A percentile compares a stretch with the other conserved stretches of the same genome.
Evolutionary conservation across 768 basidiomycete species (phyloP).

Genomic region (Rhizopogon rudus): DNA sequence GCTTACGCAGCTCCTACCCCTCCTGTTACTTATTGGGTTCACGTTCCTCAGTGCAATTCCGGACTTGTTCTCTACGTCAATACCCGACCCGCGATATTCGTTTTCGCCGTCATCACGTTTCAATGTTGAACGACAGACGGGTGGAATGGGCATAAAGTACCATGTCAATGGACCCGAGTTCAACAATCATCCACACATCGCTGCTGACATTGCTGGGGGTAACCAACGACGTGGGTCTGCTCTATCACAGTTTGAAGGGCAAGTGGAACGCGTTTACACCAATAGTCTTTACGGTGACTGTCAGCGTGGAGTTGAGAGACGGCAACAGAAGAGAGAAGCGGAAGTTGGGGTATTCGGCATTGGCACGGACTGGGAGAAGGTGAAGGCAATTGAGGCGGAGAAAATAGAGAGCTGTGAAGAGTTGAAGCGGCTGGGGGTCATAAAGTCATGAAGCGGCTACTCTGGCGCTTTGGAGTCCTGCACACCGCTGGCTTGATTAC

Average conservation of each 20-base stretch:
- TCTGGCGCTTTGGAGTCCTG: constrained; percentile 4
- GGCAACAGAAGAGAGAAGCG: constrained; percentile 65
- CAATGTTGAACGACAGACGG: constrained; percentile 69
- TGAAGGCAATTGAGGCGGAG: constrained; percentile 67
- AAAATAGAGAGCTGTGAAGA: constrained; percentile 74
- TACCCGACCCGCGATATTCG: constrained; percentile 77
- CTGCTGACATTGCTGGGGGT: constrained; percentile 58
- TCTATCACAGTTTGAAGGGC: constrained; percentile 63
- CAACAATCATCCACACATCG: constrained; percentile 67
- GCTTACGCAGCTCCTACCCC: constrained; percentile 75
- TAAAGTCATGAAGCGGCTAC: constrained; percentile 28
- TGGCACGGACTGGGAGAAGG: constrained; percentile 90
- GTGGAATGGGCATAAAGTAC: constrained; percentile 68
- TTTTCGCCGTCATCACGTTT: constrained; percentile 60
- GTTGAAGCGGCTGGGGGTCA: constrained; percentile 56
- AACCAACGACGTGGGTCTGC: constrained; percentile 23
- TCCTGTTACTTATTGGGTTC: constrained; percentile 80
- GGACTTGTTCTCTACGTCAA: constrained; percentile 59
- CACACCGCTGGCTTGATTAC: constrained; percentile 5
- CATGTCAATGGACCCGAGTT: constrained; percentile 81
- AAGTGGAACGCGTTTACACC: constrained; percentile 72
- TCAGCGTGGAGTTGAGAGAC: constrained; percentile 59
- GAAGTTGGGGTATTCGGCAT: constrained; percentile 88
- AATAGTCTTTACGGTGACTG: constrained; percentile 69
- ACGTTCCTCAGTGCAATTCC: constrained; percentile 82